Evolutionary conservation across 768 basidiomycete genomes (phyloP), one percentile per base, ranked within the genome.

Genomic region (Leccinum rimulosum): DNA sequence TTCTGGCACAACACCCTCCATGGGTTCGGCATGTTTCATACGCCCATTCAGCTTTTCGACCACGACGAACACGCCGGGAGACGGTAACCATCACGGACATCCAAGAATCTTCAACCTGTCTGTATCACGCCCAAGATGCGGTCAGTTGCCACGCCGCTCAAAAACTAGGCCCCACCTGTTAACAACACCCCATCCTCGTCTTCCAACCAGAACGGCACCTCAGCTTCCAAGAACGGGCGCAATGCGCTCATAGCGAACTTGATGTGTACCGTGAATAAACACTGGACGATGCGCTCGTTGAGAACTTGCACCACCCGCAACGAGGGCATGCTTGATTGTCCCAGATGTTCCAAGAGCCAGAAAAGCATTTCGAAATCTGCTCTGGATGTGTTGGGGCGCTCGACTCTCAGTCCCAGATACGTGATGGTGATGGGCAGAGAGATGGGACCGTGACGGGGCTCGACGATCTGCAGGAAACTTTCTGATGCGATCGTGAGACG

Each of bases 401-500:
- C n/a, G 4, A 25, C 12, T 43, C 64, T 45, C 8, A 73, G 19
- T 8, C 62, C 67, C 1, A 71, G n/a, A 36, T 66, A 64, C 4
- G 47, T 36, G 28, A 71, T 54, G 6, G 69, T 48, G 8, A 63
- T 40, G 17, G 38, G 38, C 8, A 40, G 65, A 28, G 64, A 61
- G 35, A 56, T 6, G 33, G 57, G 52, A 25, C 38, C 38, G 17
- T 40, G 17, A 40, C 25, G 25, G 5, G 50, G 30, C 2, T 47
- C n/a, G 10, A 55, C 12, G 14, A 66, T 52, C 5, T 43, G n/a
- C 6, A 55, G 22, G 17, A 64, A 64, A 3, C 8, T 33, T 1
- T 50, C 38, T 3, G 57, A 56, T 6, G 38, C 60, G 31, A 71
- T 51, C 7, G 59, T 71, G n/a, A 71, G 62, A 38, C 60, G 62